Base-by-base conservation (phyloP, 225 moss, liverwort and hornwort genomes). In the Climacium dendroides region DNA sequence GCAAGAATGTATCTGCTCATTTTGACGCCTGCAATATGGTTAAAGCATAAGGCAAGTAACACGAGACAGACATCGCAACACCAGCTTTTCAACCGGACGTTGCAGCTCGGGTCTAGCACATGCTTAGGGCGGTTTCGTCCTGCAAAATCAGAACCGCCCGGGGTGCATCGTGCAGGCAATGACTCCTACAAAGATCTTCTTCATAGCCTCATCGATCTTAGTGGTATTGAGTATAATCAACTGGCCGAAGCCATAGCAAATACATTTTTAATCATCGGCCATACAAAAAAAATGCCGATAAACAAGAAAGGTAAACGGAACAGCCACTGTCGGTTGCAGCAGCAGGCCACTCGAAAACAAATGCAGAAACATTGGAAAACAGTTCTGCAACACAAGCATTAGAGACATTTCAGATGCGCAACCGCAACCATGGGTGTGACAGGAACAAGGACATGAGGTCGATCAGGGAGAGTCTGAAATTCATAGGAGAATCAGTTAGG, bases 191-290 rank as follows among this genome's bases (percentile, higher is more conserved):
- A 19, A 10, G 1, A n/a, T 14, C 8, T 28, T 65, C 14, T 5
- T 10, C 28, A 29, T 28, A 80, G 90, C 90, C 92, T 89, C 93
- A 91, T 92, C 89, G 89, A 93, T 93, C 92, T 93, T 93, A 89
- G 93, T 90, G 92, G 93, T 93, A 93, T 88, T 87, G 67, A 87
- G 52, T 90, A 0, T 82, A 93, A 93, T 93, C 92, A 93, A 54
- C 69, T 90, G 89, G 81, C 85, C 54, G 5, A 79, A 75, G 23
- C 92, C 93, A 94, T 91, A 94, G 93, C 91, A 94, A 92, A 94
- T 88, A 94, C 87, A 84, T 79, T 32, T 83, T 17, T 88, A 91
- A 92, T 92, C 93, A 89, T 87, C 47, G 83, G 88, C 88, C 88
- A 19, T 4, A 2, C 3, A 18, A 18, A 30, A 1, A 20, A 41